Evolutionary conservation across 2,329 filamentous ascomycete species (phyloP).

Genomic region (Ceratocystis destructans): DNA sequence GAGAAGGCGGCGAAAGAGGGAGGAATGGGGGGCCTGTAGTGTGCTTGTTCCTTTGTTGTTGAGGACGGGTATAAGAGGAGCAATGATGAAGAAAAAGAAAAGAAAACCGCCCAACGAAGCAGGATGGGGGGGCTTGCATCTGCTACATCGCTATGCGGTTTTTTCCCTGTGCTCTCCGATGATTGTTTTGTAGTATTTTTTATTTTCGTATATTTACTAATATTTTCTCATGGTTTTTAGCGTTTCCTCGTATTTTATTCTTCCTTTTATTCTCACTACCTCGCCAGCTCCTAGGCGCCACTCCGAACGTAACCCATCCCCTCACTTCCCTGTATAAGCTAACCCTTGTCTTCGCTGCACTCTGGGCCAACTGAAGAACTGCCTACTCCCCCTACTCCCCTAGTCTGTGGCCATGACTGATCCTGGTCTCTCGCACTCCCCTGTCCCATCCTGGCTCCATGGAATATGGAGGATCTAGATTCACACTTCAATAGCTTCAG

Average conservation of each 20-base stretch:
- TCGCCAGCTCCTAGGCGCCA: conserved; percentile 6
- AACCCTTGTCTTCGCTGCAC: not conserved
- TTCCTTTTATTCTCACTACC: not conserved
- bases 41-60: too few species aligned
- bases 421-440: not conserved
- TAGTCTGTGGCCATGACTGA: not conserved
- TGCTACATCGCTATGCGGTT: too few species aligned
- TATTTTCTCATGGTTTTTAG: not conserved
- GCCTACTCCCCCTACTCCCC: not conserved
- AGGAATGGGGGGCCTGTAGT: too few species aligned
- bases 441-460: not conserved
- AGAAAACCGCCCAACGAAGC: too few species aligned
- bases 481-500: not conserved
- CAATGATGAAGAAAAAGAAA: too few species aligned
- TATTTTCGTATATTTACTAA: not conserved
- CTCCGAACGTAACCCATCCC: conserved; percentile 5
- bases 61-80: too few species aligned
- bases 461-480: not conserved
- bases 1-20: too few species aligned
- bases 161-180: too few species aligned
- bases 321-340: not conserved
- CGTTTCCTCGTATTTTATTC: not conserved
- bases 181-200: not conserved
- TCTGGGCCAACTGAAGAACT: not conserved
- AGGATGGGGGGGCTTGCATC: too few species aligned